phyloP scores from a whole-genome alignment of 2,329 filamentous ascomycete genomes.

The Colletotrichum orbiculare region DNA sequence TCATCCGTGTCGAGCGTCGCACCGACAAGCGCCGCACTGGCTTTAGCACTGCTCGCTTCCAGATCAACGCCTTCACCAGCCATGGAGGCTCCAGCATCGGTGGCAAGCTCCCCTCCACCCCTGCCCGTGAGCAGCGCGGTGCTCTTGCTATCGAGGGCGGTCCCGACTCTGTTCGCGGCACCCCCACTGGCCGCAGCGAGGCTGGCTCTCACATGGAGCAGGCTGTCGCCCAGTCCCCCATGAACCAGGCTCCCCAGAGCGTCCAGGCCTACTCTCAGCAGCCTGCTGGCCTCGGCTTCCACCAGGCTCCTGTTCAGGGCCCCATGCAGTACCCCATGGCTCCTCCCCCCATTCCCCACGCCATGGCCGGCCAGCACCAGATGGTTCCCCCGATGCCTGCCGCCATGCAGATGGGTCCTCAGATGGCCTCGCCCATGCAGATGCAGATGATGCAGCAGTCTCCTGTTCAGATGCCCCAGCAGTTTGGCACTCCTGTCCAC shows the following conservation, averaged over 20 bases:
- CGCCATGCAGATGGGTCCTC: not conserved
- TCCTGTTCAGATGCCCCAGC: too few relatives aligned
- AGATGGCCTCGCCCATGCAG: constrained; percentile 9
- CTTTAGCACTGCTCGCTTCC: not conserved
- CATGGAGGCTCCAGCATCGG: constrained; percentile 2
- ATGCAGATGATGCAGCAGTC: too few relatives aligned
- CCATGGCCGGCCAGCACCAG: constrained; percentile 15
- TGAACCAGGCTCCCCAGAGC: constrained; percentile 7
- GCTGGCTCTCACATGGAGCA: not conserved
- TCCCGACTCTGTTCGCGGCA: constrained; percentile 15
- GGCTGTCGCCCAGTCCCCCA: too few relatives aligned
- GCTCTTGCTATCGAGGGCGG: constrained; percentile 28
- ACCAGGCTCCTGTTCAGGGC: constrained; percentile 10
- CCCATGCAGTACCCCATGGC: constrained; percentile 30
- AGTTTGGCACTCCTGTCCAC: not conserved
- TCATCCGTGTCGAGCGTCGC: constrained; percentile 50
- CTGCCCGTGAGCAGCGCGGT: constrained; percentile 21
- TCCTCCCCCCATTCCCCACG: constrained; percentile 6
- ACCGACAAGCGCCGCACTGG: constrained; percentile 24
- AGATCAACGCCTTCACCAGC: constrained; percentile 3
- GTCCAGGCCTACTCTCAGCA: constrained; percentile 10
- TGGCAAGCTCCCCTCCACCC: constrained; percentile 24
- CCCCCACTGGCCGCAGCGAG: constrained; percentile 11
- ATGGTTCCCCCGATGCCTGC: constrained; percentile 24
- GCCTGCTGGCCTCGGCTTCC: not conserved